Evolutionary conservation across 495 filamentous ascomycete genomes (phyloP).

Genomic region (Cairneyella variabilis): DNA sequence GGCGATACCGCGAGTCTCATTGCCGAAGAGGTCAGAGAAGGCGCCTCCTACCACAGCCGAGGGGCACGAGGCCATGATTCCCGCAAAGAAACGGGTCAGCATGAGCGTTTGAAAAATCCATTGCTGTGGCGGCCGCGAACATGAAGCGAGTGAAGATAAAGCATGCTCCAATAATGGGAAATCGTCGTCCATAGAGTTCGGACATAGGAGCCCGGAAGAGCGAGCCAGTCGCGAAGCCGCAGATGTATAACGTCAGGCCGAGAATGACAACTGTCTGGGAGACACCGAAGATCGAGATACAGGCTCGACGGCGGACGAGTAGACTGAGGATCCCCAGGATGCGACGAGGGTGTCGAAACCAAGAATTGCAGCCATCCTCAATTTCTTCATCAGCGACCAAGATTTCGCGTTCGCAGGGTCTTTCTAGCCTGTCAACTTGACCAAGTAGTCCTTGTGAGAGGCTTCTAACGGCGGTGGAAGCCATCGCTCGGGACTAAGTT

Average conservation of each 20-base stretch:
- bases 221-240: conserved; percentile 13
- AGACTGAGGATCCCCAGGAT: conserved; percentile 11
- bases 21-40: conserved; percentile 58
- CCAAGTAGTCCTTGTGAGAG: conserved; percentile 8
- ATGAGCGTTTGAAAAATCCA: conserved; percentile 69
- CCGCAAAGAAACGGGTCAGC: conserved; percentile 69
- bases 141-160: conserved; percentile 53
- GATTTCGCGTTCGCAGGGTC: conserved; percentile 14
- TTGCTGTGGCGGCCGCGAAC: conserved; percentile 59
- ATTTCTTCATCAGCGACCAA: conserved; percentile 6
- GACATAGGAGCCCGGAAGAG: conserved; percentile 3
- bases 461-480: conserved; percentile 8
- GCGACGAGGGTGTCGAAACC: conserved; percentile 12
- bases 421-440: conserved; percentile 6
- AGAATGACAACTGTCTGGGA: neutral
- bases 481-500: conserved; percentile 2
- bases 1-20: conserved; percentile 72
- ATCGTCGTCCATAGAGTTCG: conserved; percentile 9
- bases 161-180: conserved; percentile 3
- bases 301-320: conserved; percentile 6
- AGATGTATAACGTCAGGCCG: conserved; percentile 12
- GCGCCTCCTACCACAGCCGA: conserved; percentile 73
- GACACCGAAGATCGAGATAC: conserved; percentile 13
- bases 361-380: conserved; percentile 1
- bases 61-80: conserved; percentile 64